Conservation (phyloP, 2,329 filamentous ascomycete species). For the Neonectria neomacrospora region DNA sequence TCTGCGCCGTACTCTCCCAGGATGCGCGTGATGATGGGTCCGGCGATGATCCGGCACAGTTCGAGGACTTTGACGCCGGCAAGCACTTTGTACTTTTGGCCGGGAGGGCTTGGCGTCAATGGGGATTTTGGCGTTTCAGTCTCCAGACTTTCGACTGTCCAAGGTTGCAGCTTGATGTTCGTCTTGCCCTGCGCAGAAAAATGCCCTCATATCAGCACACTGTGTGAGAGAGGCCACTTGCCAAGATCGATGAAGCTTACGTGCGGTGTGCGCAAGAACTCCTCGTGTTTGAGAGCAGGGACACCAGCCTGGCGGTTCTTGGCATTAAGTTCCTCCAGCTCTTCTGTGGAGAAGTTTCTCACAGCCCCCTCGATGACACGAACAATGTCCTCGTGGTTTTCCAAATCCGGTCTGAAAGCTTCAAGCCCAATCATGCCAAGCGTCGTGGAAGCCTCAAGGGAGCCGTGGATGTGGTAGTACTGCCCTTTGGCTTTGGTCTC, state of each 20-base stretch:
- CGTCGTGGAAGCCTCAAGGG: slow-evolving; percentile 75
- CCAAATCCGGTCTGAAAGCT: slow-evolving; percentile 68
- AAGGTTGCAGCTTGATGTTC: slow-evolving; percentile 56
- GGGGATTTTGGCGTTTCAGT: slow-evolving; percentile 59
- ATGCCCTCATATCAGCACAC: slow-evolving; percentile 1
- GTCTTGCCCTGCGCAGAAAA: slow-evolving; percentile 55
- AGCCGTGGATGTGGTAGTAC: slow-evolving; percentile 82
- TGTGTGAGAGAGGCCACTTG: neutral
- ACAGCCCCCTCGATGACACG: slow-evolving; percentile 69
- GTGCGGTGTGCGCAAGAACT: slow-evolving; percentile 65
- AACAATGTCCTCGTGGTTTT: slow-evolving; percentile 69
- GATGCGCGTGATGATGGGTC: slow-evolving; percentile 76
- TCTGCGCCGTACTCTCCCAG: slow-evolving; percentile 81
- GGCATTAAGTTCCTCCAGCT: slow-evolving; percentile 69
- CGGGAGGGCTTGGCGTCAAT: slow-evolving; percentile 43
- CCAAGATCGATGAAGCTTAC: slow-evolving; percentile 37
- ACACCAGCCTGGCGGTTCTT: slow-evolving; percentile 69
- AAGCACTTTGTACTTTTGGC: slow-evolving; percentile 50
- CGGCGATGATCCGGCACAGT: slow-evolving; percentile 79
- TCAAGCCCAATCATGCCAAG: slow-evolving; percentile 76
- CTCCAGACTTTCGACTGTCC: slow-evolving; percentile 63
- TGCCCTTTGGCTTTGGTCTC: slow-evolving; percentile 72
- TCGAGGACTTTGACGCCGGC: slow-evolving; percentile 78
- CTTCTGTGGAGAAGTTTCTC: slow-evolving; percentile 61
- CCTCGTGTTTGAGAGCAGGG: slow-evolving; percentile 66